Evolutionary conservation across 306 rosid genomes (phyloP), one percentile per base, ranked within the genome.

Genomic region (Quercus cerris): DNA sequence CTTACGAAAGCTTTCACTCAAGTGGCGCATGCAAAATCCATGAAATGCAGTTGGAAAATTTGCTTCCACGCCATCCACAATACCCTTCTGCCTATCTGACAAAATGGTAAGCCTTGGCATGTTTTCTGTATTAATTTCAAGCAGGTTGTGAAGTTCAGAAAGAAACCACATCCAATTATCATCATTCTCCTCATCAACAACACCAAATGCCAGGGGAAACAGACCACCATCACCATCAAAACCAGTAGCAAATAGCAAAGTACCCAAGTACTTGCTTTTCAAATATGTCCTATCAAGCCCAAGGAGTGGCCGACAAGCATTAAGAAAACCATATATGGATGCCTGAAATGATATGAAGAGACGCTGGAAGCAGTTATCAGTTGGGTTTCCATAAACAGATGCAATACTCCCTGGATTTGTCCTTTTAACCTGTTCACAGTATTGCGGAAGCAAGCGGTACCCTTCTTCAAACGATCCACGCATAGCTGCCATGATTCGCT

Each of bases 381-480:
- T 54, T 23, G 88, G 86, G 57, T 83, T 89, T 70, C 90, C 97
- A 78, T 91, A 91, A 56, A 93, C 96, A 80, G 92, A 84, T 59
- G 97, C 94, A 80, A 93, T 91, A 59, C 97, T 93, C 31, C 94
- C 94, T 0, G 96, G 96, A 71, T 93, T 93, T 79, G 97, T 93
- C 73, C 89, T 86, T 76, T 89, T 91, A 79, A 88, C 73, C 87
- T 93, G 96, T 85, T 91, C 97, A 83, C 97, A 93, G 73, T 93
- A 93, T 73, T 86, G 91, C 7, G 97, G 97, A 80, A 93, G 96
- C 86, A 93, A 82, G 82, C 94, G 94, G 70, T 91, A 93, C 71
- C 94, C 97, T 85, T 93, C 96, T 84, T 93, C 97, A 72, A 93
- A 93, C 55, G 97, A 93, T 75, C 97, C 97, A 18, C 97, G 97